Percentiles rank a stretch among this genome's conserved stretches.
Conservation (phyloP, 192 early-diverging fungal genomes). For the Piromyces sp. region DNA sequence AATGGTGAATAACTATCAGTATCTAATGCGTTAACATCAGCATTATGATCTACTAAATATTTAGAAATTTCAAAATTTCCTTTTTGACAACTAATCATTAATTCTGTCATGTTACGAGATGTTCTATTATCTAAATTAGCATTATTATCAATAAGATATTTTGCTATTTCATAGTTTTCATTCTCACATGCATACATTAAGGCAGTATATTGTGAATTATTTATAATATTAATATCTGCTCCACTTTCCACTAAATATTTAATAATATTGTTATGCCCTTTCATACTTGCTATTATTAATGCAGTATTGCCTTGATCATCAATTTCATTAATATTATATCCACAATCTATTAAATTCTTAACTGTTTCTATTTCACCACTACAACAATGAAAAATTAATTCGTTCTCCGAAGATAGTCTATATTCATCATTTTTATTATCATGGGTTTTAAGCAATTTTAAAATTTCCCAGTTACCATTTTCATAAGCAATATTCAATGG, state of each 20-base stretch:
- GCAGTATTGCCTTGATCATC: neutral
- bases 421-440: neutral
- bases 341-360: neutral
- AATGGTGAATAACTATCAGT: neutral
- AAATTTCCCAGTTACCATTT: neutral
- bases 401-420: neutral
- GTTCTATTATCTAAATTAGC: neutral
- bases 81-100: neutral
- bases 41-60: neutral
- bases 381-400: neutral
- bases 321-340: neutral
- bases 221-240: neutral
- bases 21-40: neutral
- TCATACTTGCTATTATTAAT: neutral
- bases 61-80: neutral
- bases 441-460: neutral
- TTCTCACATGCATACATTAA: neutral
- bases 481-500: neutral
- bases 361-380: neutral
- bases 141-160: neutral
- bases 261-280: neutral
- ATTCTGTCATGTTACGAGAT: neutral
- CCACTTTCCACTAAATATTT: neutral
- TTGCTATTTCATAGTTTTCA: neutral
- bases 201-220: neutral